A percentile compares a stretch with the other conserved stretches of the same genome.
Conservation (phyloP, 2,329 filamentous ascomycete genomes). For the Leptographium lundbergii region DNA sequence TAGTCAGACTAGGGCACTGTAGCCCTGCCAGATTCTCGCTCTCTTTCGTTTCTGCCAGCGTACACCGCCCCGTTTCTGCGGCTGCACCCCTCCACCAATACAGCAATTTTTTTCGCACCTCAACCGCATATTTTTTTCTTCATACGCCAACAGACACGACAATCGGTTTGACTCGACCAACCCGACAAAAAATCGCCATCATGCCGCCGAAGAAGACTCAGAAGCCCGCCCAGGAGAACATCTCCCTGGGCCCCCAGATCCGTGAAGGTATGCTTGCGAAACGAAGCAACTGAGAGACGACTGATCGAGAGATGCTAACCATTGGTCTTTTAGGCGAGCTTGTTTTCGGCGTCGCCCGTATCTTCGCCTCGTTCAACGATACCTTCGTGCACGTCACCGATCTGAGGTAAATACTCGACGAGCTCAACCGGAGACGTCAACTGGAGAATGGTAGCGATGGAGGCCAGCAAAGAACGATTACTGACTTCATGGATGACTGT, state of each 20-base stretch:
- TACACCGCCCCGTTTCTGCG: slow-evolving; percentile 7
- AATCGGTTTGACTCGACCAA: slow-evolving; percentile 7
- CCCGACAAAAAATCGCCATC: slow-evolving; percentile 33
- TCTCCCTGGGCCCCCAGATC: slow-evolving; percentile 93
- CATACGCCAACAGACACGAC: neutral
- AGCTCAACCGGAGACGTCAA: slow-evolving; percentile 6
- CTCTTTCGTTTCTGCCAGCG: slow-evolving; percentile 4
- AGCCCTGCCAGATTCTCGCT: slow-evolving; percentile 6
- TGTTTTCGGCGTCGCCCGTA: slow-evolving; percentile 95
- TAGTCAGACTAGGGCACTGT: slow-evolving; percentile 7
- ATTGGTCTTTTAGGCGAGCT: slow-evolving; percentile 59
- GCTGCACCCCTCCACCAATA: neutral
- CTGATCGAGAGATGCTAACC: neutral
- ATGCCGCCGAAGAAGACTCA: slow-evolving; percentile 93
- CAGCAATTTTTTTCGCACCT: neutral
- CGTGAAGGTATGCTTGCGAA: slow-evolving; percentile 63
- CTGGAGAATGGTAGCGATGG: neutral
- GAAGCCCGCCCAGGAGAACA: slow-evolving; percentile 85
- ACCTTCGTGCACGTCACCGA: slow-evolving; percentile 98
- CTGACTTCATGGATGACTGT: slow-evolving; percentile 58
- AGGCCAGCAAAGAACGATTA: slow-evolving; percentile 20
- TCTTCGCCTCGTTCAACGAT: slow-evolving; percentile 92
- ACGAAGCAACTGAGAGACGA: slow-evolving; percentile 2
- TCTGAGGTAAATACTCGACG: slow-evolving; percentile 58
- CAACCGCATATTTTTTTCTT: neutral